Evolutionary conservation across 768 basidiomycete species (phyloP).

Genomic region (Calvatia gigantea): DNA sequence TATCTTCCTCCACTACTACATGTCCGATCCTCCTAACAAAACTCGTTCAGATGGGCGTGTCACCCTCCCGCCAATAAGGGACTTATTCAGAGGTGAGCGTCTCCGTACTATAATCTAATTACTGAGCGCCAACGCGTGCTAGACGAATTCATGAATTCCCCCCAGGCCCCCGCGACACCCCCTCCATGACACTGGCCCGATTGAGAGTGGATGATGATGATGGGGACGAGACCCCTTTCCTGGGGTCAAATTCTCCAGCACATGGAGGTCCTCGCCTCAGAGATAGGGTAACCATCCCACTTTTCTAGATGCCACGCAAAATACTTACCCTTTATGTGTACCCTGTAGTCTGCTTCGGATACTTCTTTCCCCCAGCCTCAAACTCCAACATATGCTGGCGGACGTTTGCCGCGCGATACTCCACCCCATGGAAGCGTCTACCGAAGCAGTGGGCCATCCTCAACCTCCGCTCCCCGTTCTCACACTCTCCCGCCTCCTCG

Average conservation of each 20-base stretch:
- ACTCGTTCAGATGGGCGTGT: constrained; percentile 37
- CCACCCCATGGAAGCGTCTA: not conserved
- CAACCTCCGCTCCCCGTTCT: not conserved
- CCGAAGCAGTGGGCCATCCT: not conserved
- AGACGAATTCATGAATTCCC: constrained; percentile 48
- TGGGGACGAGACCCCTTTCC: constrained; percentile 16
- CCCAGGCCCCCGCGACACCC: constrained; percentile 31
- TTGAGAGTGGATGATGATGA: constrained; percentile 41
- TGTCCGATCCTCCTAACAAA: constrained; percentile 27
- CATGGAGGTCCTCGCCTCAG: not conserved
- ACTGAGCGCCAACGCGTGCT: constrained; percentile 4
- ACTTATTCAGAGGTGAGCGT: constrained; percentile 58
- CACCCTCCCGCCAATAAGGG: constrained; percentile 69
- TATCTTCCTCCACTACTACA: constrained; percentile 15
- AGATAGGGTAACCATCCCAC: not conserved
- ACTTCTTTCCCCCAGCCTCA: not conserved
- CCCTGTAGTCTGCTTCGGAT: not conserved
- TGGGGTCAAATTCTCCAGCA: not conserved
- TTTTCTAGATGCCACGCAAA: not conserved
- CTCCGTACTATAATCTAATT: not conserved
- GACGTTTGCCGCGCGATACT: not conserved
- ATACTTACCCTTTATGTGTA: not conserved
- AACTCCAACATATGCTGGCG: not conserved
- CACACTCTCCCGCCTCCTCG: not conserved
- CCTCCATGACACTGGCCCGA: constrained; percentile 39